phyloP scores from a whole-genome alignment of 2,329 filamentous ascomycete species.

The Lomentospora prolificans region DNA sequence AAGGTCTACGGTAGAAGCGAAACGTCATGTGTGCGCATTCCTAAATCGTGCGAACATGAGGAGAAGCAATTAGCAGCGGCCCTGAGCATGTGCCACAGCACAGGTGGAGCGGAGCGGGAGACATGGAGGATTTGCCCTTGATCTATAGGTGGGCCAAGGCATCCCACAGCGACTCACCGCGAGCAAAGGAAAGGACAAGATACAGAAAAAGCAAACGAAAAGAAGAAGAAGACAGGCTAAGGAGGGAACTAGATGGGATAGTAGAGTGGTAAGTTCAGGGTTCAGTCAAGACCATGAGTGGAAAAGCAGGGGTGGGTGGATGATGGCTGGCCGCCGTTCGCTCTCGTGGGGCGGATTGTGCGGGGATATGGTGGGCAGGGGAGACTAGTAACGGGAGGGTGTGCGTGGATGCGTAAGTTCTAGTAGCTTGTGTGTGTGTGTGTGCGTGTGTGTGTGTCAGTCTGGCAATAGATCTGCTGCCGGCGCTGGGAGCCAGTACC shows the following conservation, averaged over 20 bases:
- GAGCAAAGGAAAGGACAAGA: neutral
- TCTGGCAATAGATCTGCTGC: too few relatives aligned
- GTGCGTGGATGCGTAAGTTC: neutral
- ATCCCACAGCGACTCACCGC: neutral
- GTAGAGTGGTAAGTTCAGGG: neutral
- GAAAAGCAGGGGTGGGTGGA: neutral
- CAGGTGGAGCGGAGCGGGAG: too few relatives aligned
- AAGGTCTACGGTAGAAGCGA: neutral
- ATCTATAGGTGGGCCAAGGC: neutral
- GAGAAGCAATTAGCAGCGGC: neutral
- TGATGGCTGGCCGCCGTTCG: neutral
- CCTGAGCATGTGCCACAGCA: neutral
- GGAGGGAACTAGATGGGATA: neutral
- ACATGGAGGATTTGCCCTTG: neutral
- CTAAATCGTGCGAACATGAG: neutral
- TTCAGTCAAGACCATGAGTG: neutral
- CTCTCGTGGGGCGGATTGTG: neutral
- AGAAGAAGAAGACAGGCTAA: neutral
- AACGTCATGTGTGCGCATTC: conserved; percentile 2
- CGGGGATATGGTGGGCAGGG: neutral
- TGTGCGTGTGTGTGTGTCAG: neutral
- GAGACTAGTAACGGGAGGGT: neutral
- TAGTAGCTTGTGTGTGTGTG: neutral
- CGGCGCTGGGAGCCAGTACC: too few relatives aligned
- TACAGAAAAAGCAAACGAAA: neutral